phyloP scores from a whole-genome alignment of 2,329 filamentous ascomycete species.

The Claviceps paspali region DNA sequence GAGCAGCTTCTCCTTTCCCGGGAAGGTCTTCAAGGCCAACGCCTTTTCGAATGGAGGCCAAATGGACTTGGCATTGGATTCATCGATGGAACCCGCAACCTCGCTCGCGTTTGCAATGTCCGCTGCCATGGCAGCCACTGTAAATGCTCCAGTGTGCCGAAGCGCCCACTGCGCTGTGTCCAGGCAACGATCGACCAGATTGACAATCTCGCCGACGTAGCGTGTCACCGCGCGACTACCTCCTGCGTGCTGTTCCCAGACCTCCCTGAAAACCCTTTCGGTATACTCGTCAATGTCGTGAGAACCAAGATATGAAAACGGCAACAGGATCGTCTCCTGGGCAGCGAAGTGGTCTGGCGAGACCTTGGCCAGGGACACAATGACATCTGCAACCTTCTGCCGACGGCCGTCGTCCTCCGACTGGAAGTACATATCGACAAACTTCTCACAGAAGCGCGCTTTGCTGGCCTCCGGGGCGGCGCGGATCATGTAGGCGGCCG shows the following conservation, averaged over 20 bases:
- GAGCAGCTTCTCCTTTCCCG: conserved; percentile 76
- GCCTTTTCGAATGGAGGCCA: conserved; percentile 79
- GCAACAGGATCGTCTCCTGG: conserved; percentile 60
- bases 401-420: conserved; percentile 64
- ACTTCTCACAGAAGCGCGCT: conserved; percentile 33
- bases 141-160: conserved; percentile 74
- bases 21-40: conserved; percentile 78
- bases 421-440: conserved; percentile 61
- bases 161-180: conserved; percentile 77
- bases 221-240: conserved; percentile 67
- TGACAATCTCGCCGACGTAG: conserved; percentile 70
- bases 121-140: conserved; percentile 57
- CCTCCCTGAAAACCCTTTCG: conserved; percentile 62
- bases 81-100: conserved; percentile 41
- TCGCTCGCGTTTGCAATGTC: conserved; percentile 47
- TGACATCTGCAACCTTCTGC: conserved; percentile 66
- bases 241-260: conserved; percentile 84
- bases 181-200: conserved; percentile 50
- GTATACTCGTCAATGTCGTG: conserved; percentile 75
- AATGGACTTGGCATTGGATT: conserved; percentile 43
- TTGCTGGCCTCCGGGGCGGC: conserved; percentile 34
- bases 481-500: conserved; percentile 71
- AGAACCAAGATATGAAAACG: conserved; percentile 76
- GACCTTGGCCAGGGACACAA: conserved; percentile 69
- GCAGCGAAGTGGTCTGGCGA: conserved; percentile 78